These are phyloP conservation scores for Phytophthora citricola DNA, from an alignment of 352 stramenopile species.

Conservation along the genomic window DNA sequence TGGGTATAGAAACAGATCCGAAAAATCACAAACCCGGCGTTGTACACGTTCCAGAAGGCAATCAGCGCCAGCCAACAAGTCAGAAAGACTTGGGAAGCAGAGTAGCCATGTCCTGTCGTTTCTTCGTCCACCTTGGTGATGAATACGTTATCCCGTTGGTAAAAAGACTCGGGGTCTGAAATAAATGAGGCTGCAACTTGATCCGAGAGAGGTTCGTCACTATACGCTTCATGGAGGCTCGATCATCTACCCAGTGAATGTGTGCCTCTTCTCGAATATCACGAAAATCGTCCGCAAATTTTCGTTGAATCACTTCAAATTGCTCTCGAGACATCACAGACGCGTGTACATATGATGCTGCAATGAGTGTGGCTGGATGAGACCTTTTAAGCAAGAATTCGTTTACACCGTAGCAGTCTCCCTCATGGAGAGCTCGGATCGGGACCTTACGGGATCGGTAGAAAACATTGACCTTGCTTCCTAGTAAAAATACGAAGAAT, in stretches of 20 bases:
- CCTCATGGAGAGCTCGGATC: slow-evolving; percentile 50
- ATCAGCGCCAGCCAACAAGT: slow-evolving; percentile 52
- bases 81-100: neutral
- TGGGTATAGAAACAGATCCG: slow-evolving; percentile 62
- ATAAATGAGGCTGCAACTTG: slow-evolving; percentile 61
- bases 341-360: slow-evolving; percentile 52
- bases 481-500: slow-evolving; percentile 68
- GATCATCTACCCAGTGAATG: slow-evolving; percentile 41
- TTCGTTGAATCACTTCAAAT: slow-evolving; percentile 65
- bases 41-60: slow-evolving; percentile 69
- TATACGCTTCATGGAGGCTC: slow-evolving; percentile 36
- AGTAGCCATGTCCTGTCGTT: neutral
- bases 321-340: slow-evolving; percentile 64
- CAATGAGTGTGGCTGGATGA: slow-evolving; percentile 47
- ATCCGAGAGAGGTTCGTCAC: slow-evolving; percentile 49
- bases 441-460: slow-evolving; percentile 33
- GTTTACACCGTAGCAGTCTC: slow-evolving; percentile 63
- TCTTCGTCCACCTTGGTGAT: slow-evolving; percentile 6
- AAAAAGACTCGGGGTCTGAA: slow-evolving; percentile 61
- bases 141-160: slow-evolving; percentile 50
- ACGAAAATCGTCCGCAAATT: slow-evolving; percentile 58
- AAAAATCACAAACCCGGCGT: slow-evolving; percentile 69
- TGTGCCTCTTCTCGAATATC: slow-evolving; percentile 52
- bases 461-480: slow-evolving; percentile 59
- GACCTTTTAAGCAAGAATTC: slow-evolving; percentile 66